Evolutionary conservation across 352 stramenopile species (phyloP), one percentile per base, ranked within the genome.

Genomic region (Elongisporangium senticosum): DNA sequence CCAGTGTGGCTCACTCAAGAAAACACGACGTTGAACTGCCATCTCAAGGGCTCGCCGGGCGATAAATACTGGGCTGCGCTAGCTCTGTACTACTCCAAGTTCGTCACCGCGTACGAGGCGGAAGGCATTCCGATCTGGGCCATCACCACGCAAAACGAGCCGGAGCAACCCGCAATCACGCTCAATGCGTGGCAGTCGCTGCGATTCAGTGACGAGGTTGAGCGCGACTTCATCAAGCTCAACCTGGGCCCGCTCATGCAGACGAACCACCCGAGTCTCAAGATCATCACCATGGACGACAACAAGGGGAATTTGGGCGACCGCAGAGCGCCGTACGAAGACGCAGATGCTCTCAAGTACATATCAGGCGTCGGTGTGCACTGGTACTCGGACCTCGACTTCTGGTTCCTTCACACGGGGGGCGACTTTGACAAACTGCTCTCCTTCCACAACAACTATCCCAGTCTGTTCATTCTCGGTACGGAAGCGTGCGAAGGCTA

Each of bases 111-210:
- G 53, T 97, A 97, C 75, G 75, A 86, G 40, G 65, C 67, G 7
- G 72, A 86, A 56, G 77, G 80, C 7, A 74, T 96, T 22, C 56
- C 85, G 10, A 81, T 96, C 53, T 96, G 85, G 85, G 85, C 72
- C 23, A 70, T 96, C 51, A 96, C 87, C 2, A 77, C 86, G 55
- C 88, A 96, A 64, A 96, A 96, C 62, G 88, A 96, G 55, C 86
- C 88, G 4, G 81, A 87, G 33, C 71, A 71, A n/a, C 71, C 67
- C 3, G 53, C 59, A 10, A 26, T 86, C 1, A 69, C 79, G 51
- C 67, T 68, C 14, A 76, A 75, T 2, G 56, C 40, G 11, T 93
- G 83, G 79, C 77, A 92, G 60, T 83, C 72, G n/a, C 72, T 88
- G 19, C 75, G 81, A 7, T 80, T 88, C 53, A 72, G 68, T 7